A percentile compares a stretch with the other conserved stretches of the same genome.
These are phyloP conservation scores for Casuarina equisetifolia DNA, from an alignment of 306 rosid species.

Conservation along the genomic window DNA sequence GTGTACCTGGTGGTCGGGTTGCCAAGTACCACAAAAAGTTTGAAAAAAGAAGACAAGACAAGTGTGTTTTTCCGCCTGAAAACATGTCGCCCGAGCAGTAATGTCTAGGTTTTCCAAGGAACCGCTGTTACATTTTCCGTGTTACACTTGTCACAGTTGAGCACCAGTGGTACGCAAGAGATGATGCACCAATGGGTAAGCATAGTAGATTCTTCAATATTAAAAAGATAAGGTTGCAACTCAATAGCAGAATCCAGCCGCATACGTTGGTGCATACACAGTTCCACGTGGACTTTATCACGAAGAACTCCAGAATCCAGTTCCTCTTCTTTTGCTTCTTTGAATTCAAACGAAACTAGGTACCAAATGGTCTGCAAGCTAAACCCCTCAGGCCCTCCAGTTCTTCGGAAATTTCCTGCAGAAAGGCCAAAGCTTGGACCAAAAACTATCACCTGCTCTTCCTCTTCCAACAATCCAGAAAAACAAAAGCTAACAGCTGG, in stretches of 20 bases:
- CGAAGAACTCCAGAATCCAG: slow-evolving; percentile 25
- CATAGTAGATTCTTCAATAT: slow-evolving; percentile 1
- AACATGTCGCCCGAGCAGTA: not conserved
- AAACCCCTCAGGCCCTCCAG: slow-evolving; percentile 44
- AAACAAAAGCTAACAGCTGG: slow-evolving; percentile 25
- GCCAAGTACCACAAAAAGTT: no score
- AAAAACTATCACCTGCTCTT: slow-evolving; percentile 42
- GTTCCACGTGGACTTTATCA: slow-evolving; percentile 12
- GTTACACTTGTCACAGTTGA: not conserved
- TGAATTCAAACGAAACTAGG: slow-evolving; percentile 1
- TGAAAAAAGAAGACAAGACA: no score
- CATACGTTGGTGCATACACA: slow-evolving; percentile 25
- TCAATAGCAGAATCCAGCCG: slow-evolving; percentile 37
- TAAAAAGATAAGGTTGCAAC: slow-evolving; percentile 52
- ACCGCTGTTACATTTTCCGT: not conserved
- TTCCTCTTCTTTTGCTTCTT: slow-evolving; percentile 8
- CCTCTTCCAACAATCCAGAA: slow-evolving; percentile 37
- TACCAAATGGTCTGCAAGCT: slow-evolving; percentile 58
- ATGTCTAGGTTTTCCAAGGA: not conserved
- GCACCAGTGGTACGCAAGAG: slow-evolving; percentile 15
- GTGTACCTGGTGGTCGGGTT: no score
- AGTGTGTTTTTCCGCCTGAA: not conserved
- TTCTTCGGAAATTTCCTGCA: slow-evolving; percentile 43
- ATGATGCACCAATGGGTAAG: slow-evolving; percentile 9
- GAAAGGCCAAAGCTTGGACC: slow-evolving; percentile 33